These are phyloP conservation scores for Penicillium canescens DNA, from an alignment of 495 filamentous ascomycete genomes.

Conservation along the genomic window DNA sequence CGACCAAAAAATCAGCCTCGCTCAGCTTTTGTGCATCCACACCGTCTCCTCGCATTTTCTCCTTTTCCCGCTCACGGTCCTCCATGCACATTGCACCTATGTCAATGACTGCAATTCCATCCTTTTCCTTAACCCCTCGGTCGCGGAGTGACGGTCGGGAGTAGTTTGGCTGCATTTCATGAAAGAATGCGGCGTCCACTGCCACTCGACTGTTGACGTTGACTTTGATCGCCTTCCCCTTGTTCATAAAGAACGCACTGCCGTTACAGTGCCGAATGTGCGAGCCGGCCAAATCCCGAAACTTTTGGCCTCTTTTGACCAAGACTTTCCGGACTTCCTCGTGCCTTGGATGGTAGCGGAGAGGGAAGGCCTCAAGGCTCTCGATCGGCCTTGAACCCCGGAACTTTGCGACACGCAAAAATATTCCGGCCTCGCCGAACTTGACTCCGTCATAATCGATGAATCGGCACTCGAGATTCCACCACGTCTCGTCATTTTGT, in stretches of 20 bases:
- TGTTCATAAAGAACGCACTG: slow-evolving; percentile 28
- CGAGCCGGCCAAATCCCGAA: slow-evolving; percentile 21
- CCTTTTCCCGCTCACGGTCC: slow-evolving; percentile 24
- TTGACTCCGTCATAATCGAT: no score
- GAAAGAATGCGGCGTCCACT: slow-evolving; percentile 24
- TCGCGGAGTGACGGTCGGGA: slow-evolving; percentile 20
- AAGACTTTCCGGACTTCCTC: slow-evolving; percentile 17
- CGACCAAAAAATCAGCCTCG: slow-evolving; percentile 27
- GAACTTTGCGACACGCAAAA: slow-evolving; percentile 29
- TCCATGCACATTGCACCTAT: slow-evolving; percentile 15
- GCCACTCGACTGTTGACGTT: slow-evolving; percentile 25
- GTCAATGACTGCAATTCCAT: slow-evolving; percentile 14
- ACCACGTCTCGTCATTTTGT: no score
- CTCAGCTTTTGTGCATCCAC: slow-evolving; percentile 21
- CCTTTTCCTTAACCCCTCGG: slow-evolving; percentile 7
- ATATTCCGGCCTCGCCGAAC: slow-evolving; percentile 22
- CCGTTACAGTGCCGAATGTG: slow-evolving; percentile 22
- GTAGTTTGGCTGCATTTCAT: slow-evolving; percentile 31
- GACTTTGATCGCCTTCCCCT: slow-evolving; percentile 23
- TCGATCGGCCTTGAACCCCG: slow-evolving; percentile 26
- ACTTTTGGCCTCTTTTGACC: slow-evolving; percentile 28
- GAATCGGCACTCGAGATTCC: no score
- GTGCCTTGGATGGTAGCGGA: slow-evolving; percentile 22
- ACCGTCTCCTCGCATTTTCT: slow-evolving; percentile 20
- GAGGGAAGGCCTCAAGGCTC: slow-evolving; percentile 29